Percentiles rank a stretch among this genome's conserved stretches.
phyloP scores from a whole-genome alignment of 2,329 filamentous ascomycete genomes.

The Fusarium sp. region DNA sequence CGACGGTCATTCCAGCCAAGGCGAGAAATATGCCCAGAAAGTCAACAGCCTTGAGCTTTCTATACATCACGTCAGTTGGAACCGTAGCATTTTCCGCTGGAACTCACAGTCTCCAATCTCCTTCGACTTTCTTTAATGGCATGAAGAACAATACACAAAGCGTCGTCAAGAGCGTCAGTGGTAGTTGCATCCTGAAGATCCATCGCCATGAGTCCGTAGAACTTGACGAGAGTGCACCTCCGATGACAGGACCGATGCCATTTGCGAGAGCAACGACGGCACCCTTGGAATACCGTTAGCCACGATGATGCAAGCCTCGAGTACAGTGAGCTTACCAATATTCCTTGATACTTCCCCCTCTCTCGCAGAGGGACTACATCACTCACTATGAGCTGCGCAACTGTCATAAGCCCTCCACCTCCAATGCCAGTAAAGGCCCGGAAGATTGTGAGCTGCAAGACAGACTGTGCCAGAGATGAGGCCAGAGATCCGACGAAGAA shows the following conservation, averaged over 20 bases:
- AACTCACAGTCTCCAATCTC: conserved; percentile 57
- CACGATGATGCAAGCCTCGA: accelerated
- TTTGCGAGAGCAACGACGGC: conserved; percentile 63
- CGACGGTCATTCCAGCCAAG: conserved; percentile 55
- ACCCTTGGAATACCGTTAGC: conserved; percentile 40
- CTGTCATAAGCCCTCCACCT: conserved; percentile 75
- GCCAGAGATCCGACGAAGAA: conserved; percentile 57
- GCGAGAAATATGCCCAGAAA: conserved; percentile 59
- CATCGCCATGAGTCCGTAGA: conserved; percentile 59
- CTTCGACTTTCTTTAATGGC: conserved; percentile 63
- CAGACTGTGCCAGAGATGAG: conserved; percentile 52
- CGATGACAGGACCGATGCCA: conserved; percentile 63
- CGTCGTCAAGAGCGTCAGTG: conserved; percentile 59
- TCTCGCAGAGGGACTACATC: conserved; percentile 76
- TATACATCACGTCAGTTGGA: conserved; percentile 10
- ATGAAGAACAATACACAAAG: conserved; percentile 62
- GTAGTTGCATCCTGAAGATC: conserved; percentile 65
- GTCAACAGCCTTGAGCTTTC: conserved; percentile 61
- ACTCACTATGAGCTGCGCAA: conserved; percentile 74
- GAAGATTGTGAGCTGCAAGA: conserved; percentile 53
- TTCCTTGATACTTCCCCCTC: conserved; percentile 77
- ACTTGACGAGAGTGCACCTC: conserved; percentile 59
- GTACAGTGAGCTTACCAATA: conserved; percentile 46
- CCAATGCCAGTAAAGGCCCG: conserved; percentile 63
- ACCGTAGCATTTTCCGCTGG: accelerated